Evolutionary conservation across 805 yeast species (phyloP), one percentile per base, ranked within the genome.

Genomic region (Trichomonascus vanleenenianus): DNA sequence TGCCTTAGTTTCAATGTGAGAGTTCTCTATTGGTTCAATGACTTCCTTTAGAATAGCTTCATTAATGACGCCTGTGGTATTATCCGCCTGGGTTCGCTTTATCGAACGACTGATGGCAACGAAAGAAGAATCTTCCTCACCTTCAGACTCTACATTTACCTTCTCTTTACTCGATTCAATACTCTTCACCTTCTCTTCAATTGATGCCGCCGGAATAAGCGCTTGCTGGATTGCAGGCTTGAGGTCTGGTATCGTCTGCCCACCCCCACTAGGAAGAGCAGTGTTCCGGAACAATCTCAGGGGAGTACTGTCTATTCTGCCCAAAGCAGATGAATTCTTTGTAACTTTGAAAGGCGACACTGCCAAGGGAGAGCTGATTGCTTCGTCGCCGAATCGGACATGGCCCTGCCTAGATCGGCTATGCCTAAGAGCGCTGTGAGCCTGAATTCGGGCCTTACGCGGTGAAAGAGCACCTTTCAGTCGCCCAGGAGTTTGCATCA

Each of bases 401-500:
- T 22, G 27, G 8, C 27, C 27, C 27, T 4, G 27, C 27, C 27
- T 22, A 22, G 27, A 22, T 22, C 27, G 27, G 27, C 27, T 22
- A 22, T 22, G 8, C 27, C 8, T 22, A 4, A 22, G 27, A 5
- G 27, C 27, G 27, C 27, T 22, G 8, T 34, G 15, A 4, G 14
- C 37, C 19, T 34, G 37, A 10, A 25, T 18, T 16, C 15, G 25
- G 7, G 42, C 43, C 11, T 50, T 56, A 25, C 50, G 39, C 3
- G 56, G 54, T 4, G 57, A 52, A 5, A 41, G 43, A 3, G 47
- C 50, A 15, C 49, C 47, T 27, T 47, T 43, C 32, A 51, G 43
- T 14, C 49, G 40, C 7, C 63, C 57, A 9, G 64, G 63, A 7
- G 57, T 56, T 37, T 56, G 59, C 35, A 56, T 34, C 40, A 56